A percentile compares a stretch with the other conserved stretches of the same genome.
Evolutionary conservation across 2,329 filamentous ascomycete genomes (phyloP).

Genomic region (Beauveria scarabaeidicola): DNA sequence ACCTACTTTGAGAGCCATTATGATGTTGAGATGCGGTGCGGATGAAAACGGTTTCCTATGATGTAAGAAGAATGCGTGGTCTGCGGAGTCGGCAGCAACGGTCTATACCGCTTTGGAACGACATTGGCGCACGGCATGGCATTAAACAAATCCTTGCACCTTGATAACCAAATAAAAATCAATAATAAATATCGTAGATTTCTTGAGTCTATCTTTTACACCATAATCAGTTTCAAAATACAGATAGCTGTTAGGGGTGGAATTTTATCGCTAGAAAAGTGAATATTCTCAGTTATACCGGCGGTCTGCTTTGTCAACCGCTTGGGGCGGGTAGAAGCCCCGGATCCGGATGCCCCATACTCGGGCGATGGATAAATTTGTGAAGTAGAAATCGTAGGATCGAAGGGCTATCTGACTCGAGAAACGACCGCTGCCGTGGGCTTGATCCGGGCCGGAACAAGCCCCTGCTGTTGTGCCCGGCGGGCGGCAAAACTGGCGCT

Average conservation of each 20-base stretch:
- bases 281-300: too few species aligned
- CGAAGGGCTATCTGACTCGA: background rate
- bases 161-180: too few species aligned
- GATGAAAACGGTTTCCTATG: constrained; percentile 2
- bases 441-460: background rate
- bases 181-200: too few species aligned
- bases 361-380: background rate
- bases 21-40: background rate
- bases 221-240: too few species aligned
- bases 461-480: background rate
- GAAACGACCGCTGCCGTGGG: background rate
- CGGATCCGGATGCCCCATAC: background rate
- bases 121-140: background rate
- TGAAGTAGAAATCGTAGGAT: background rate
- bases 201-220: too few species aligned
- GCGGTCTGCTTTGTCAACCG: too few species aligned
- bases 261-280: too few species aligned
- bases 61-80: constrained; percentile 12
- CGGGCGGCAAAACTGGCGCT: constrained; percentile 28
- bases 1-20: constrained; percentile 27
- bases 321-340: too few species aligned
- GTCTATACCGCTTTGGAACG: background rate
- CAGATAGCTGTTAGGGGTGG: too few species aligned
- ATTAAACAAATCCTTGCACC: too few species aligned
- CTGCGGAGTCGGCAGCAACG: background rate